Conservation (phyloP, 768 basidiomycete genomes). For the Arthromyces matolae region DNA sequence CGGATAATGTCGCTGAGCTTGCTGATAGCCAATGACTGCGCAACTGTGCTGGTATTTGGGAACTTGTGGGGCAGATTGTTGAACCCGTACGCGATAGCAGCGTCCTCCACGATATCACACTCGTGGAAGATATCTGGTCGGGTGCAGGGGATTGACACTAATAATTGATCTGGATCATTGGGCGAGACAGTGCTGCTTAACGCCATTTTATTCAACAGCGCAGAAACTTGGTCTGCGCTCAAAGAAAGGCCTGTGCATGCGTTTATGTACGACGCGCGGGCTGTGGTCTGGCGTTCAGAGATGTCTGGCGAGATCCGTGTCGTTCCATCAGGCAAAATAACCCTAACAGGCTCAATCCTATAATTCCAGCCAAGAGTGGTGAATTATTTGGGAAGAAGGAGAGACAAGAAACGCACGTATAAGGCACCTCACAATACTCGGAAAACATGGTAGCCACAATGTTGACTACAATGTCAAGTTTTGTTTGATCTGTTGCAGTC, state of each 20-base stretch:
- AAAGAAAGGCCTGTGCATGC: constrained; percentile 88
- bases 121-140: constrained; percentile 97
- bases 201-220: constrained; percentile 82
- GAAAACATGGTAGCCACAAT: constrained; percentile 98
- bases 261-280: constrained; percentile 90
- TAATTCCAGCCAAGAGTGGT: background rate
- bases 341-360: constrained; percentile 91
- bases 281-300: constrained; percentile 62
- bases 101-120: constrained; percentile 98
- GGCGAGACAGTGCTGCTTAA: constrained; percentile 53
- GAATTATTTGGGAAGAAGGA: background rate
- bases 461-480: constrained; percentile 92
- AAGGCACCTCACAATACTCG: constrained; percentile 90
- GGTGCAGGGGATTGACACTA: constrained; percentile 85
- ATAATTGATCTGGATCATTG: constrained; percentile 60
- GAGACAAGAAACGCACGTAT: constrained; percentile 74
- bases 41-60: constrained; percentile 92
- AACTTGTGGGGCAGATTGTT: constrained; percentile 92
- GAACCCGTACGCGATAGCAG: constrained; percentile 96
- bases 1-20: constrained; percentile 87
- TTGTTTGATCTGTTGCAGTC: constrained; percentile 95
- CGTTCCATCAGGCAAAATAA: constrained; percentile 76
- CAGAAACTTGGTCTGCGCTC: constrained; percentile 57
- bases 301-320: constrained; percentile 79
- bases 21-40: constrained; percentile 86